phyloP scores from a whole-genome alignment of 106 monocot genomes.

The Dendrobium catenatum region DNA sequence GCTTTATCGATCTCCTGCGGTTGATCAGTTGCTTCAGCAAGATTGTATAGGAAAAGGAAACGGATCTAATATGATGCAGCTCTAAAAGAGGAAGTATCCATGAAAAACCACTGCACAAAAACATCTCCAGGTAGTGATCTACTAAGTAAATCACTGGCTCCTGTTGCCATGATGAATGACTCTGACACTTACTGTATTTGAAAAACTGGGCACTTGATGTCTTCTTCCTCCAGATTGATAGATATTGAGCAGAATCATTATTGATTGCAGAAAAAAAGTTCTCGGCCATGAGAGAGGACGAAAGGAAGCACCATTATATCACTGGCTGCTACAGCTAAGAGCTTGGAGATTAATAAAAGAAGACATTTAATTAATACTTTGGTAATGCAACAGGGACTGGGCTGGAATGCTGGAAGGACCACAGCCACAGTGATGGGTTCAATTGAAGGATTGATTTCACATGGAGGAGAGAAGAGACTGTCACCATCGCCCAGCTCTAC shows the following conservation, averaged over 20 bases:
- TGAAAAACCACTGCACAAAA: not conserved
- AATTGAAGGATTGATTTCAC: not conserved
- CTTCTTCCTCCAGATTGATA: not conserved
- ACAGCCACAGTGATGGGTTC: not conserved
- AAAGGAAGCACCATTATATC: not conserved
- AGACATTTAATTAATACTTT: not conserved
- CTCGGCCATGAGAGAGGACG: not conserved
- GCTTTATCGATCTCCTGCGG: too few species aligned
- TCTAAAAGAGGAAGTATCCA: not conserved
- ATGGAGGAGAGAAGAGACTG: not conserved
- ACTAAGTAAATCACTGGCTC: not conserved
- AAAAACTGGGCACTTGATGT: not conserved
- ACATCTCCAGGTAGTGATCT: not conserved
- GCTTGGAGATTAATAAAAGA: not conserved
- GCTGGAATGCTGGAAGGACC: not conserved
- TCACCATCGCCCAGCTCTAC: constrained; percentile 5
- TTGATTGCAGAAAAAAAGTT: not conserved
- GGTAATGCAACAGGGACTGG: not conserved
- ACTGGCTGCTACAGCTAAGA: not conserved
- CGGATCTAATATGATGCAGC: not conserved
- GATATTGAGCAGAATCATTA: not conserved
- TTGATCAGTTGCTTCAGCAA: not conserved
- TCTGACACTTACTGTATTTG: not conserved
- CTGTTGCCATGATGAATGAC: not conserved
- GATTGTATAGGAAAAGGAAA: too few species aligned